Evolutionary conservation across 805 yeast species (phyloP), one percentile per base, ranked within the genome.

Genomic region (Spathaspora arborariae): DNA sequence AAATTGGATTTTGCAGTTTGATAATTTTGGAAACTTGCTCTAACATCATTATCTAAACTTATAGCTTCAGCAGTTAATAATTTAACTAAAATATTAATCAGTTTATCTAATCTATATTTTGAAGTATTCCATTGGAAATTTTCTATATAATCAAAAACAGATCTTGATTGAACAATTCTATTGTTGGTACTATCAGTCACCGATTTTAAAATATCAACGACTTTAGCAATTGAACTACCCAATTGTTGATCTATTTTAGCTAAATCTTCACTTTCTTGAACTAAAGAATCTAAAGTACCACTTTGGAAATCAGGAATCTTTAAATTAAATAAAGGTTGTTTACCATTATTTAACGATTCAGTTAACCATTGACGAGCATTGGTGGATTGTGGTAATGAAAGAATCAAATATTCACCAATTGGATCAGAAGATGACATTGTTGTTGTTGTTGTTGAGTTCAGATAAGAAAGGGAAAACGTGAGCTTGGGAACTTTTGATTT

Each of bases 251-350:
- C 99, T 46, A 84, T 70, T 63, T 89, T 91, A 37, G 80, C 71
- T 48, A 94, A 76, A 59, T 92, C 98, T 59, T 94, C 99, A 63
- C 91, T 82, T 67, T 91, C 91, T 56, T 85, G 82, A 45, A 94
- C 95, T 50, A 94, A 76, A 24, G 90, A 84, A 67, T 94, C 99
- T 60, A 94, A 78, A 10, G 98, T 91, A 22, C 97, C 97, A 52
- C 94, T 88, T 65, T 94, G 92, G 68, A 94, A 92, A 51, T 76
- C 81, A 6, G 98, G 98, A 44, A 90, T 74, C 30, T 74, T 70
- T 48, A 86, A 79, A 46, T 76, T 70, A 45, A 74, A 64, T 27
- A 88, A 72, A 42, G 79, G 82, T 36, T 78, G 75, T 54, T 72
- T 76, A 18, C 90, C 91, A 19, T 74, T 79, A 50, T 78, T 67